phyloP scores from a whole-genome alignment of 495 filamentous ascomycete species.

The Daldinia loculata region DNA sequence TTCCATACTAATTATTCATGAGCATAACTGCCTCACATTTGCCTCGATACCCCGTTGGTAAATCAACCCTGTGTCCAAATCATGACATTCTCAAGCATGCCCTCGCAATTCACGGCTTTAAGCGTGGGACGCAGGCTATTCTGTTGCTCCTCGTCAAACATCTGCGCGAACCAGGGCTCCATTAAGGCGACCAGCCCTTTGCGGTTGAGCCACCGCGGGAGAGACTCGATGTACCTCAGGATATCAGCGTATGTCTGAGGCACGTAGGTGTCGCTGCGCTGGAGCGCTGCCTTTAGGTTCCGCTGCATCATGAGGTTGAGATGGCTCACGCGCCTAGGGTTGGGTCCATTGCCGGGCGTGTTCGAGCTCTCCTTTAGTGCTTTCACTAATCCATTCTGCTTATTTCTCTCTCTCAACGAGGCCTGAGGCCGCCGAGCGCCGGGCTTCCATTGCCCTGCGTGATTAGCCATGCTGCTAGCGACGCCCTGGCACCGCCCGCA shows the following conservation, averaged over 20 bases:
- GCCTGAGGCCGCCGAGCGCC: background rate
- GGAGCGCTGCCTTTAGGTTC: background rate
- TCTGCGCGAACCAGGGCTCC: conserved; percentile 44
- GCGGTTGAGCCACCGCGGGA: conserved; percentile 42
- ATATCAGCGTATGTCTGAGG: conserved; percentile 17
- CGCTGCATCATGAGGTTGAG: background rate
- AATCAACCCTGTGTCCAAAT: conserved; percentile 45
- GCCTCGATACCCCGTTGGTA: background rate
- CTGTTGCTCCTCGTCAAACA: conserved; percentile 27
- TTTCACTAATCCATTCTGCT: background rate
- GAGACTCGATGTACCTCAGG: conserved; percentile 40
- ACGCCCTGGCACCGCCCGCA: conserved; percentile 6
- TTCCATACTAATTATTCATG: background rate
- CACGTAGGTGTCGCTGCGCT: background rate
- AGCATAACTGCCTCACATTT: background rate
- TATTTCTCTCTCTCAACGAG: background rate
- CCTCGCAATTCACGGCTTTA: conserved; percentile 52
- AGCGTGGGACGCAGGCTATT: conserved; percentile 54
- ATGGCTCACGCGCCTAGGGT: background rate
- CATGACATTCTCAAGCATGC: conserved; percentile 41
- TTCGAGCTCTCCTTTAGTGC: background rate
- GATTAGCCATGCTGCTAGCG: background rate
- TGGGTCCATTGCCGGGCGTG: background rate
- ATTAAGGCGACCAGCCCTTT: conserved; percentile 34
- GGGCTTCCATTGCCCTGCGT: background rate